Base-by-base conservation (phyloP, 2,329 filamentous ascomycete species). In the Calonectria hongkongensis region DNA sequence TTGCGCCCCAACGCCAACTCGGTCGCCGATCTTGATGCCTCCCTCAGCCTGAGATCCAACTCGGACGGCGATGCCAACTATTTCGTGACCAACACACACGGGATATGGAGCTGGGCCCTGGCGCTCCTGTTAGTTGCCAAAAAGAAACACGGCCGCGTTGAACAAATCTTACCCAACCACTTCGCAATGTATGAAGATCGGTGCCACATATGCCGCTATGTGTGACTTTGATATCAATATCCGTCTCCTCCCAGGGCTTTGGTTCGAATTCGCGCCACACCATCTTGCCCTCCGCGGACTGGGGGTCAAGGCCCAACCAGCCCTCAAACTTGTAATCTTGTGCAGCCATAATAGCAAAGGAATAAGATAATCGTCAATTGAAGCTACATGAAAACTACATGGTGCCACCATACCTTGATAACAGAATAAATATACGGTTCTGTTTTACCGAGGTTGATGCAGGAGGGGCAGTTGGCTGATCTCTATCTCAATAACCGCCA, bases 191-290 rank as follows among this genome's bases (percentile, higher is more conserved):
- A 83, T 93, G 90, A 54, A 92, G 50, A 77, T 92, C 91, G 0
- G 87, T 88, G 60, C 90, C 91, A 81, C 91, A 93, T 78, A 93
- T 88, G 72, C 91, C 91, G 79, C 91, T 92, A 84, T 93, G 90
- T 2, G 89, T 88, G 75, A 94, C 83, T 80, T 89, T 85, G 77
- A 94, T 91, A 80, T 93, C 92, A 68, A 93, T 83, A 76, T 93
- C 91, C 41, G 87, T 89, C 81, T 93, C 91, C 63, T 91, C 88
- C 89, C 90, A 93, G 36, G 84, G 82, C 85, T 93, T 93, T 54
- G 91, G 91, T 82, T 90, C 85, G 71, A 89, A 92, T 73, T 88
- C 82, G 43, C 83, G 83, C 88, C 88, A 89, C 47, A 84, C 81
- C 88, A 90, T 89, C 68, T 89, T 89, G 69, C 88, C 88, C 4